Evolutionary conservation across 202 grass and related monocot species (phyloP).

Genomic region (Panicum hallii): DNA sequence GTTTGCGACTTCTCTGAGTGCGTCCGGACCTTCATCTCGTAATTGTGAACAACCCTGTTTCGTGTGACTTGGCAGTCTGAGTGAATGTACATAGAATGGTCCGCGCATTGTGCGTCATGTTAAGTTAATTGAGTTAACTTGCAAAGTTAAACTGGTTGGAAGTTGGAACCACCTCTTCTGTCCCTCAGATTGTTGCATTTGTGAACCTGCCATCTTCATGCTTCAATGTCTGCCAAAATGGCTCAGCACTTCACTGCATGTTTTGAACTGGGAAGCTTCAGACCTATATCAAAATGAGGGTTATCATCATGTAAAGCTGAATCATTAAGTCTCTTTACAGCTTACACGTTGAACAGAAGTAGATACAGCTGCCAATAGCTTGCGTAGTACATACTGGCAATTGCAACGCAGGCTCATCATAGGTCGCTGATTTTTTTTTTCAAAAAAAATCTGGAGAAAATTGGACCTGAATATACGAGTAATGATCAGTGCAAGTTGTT

Average conservation of each 20-base stretch:
- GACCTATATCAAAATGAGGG: not conserved
- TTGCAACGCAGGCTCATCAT: not conserved
- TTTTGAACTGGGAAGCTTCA: not conserved
- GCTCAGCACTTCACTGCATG: not conserved
- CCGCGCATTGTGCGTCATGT: constrained; percentile 18
- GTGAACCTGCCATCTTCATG: not conserved
- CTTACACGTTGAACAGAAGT: not conserved
- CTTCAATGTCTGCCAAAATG: not conserved
- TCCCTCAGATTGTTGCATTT: not conserved
- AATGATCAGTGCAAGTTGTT: no score
- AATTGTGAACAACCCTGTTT: constrained; percentile 9
- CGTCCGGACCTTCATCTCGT: constrained; percentile 86
- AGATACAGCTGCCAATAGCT: not conserved
- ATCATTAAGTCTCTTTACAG: not conserved
- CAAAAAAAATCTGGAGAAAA: not conserved
- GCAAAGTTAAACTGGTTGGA: constrained; percentile 29
- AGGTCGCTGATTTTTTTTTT: not conserved
- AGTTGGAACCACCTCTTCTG: not conserved
- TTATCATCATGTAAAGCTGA: not conserved
- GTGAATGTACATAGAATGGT: constrained; percentile 54
- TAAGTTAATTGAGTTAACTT: constrained; percentile 46
- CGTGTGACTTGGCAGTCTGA: constrained; percentile 16
- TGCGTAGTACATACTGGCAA: not conserved
- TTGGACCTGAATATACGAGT: not conserved
- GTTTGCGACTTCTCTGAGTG: constrained; percentile 74